phyloP scores from a whole-genome alignment of 2,329 filamentous ascomycete species.

The Colletotrichum paranaense region DNA sequence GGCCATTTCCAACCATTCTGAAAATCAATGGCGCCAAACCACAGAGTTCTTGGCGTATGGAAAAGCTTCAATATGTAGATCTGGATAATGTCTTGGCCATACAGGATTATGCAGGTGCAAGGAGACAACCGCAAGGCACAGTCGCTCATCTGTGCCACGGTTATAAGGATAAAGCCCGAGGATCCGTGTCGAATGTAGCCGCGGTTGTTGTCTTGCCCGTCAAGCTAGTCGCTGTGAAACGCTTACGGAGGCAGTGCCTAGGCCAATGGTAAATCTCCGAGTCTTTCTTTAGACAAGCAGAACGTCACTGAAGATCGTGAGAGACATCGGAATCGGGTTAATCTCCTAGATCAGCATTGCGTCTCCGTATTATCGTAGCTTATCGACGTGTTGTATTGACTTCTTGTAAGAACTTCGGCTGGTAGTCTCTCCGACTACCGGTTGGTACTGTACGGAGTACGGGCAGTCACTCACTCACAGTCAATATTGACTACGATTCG shows the following conservation, averaged over 20 bases:
- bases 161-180: neutral
- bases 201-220: neutral
- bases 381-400: neutral
- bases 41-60: neutral
- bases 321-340: neutral
- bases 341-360: neutral
- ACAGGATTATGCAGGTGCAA: neutral
- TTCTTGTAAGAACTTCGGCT: neutral
- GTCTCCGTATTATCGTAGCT: neutral
- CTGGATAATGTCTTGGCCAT: neutral
- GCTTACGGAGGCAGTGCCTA: too few relatives aligned
- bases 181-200: neutral
- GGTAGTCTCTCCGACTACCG: neutral
- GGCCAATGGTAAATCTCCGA: too few relatives aligned
- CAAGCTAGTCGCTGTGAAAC: neutral
- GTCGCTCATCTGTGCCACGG: neutral
- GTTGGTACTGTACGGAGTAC: too few relatives aligned
- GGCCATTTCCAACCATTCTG: neutral
- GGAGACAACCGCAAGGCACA: too few relatives aligned
- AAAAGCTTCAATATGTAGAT: neutral
- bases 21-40: neutral
- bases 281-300: neutral
- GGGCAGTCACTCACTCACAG: neutral
- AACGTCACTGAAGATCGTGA: neutral
- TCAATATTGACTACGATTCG: neutral